Percentiles rank a stretch among this genome's conserved stretches.
Conservation (phyloP, 345 rosid species). For the Euphorbia lathyris region DNA sequence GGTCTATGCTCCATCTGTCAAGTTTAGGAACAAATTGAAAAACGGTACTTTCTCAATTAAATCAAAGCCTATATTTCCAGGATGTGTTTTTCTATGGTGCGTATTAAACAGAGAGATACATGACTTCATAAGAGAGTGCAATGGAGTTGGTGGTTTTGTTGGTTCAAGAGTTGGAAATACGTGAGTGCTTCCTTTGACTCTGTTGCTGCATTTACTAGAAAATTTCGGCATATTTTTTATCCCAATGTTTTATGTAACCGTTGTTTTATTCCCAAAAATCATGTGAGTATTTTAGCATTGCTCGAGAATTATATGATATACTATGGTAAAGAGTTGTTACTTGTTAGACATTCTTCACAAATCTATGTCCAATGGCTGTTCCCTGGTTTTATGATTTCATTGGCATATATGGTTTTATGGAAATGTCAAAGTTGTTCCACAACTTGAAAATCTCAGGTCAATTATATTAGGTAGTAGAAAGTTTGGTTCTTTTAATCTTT, state of each 20-base stretch:
- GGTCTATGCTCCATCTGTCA: slow-evolving; percentile 76
- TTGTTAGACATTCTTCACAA: not conserved
- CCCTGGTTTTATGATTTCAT: not conserved
- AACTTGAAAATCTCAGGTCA: not conserved
- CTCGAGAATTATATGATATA: not conserved
- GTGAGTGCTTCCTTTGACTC: slow-evolving; percentile 40
- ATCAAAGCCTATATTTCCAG: slow-evolving; percentile 66
- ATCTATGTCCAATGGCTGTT: not conserved
- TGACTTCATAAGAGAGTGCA: slow-evolving; percentile 61
- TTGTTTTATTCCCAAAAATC: not conserved
- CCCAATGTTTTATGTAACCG: not conserved
- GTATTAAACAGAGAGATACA: slow-evolving; percentile 79
- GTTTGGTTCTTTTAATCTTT: no score
- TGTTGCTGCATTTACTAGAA: not conserved
- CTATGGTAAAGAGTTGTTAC: no score
- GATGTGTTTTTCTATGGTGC: slow-evolving; percentile 73
- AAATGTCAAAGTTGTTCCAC: slow-evolving; percentile 2
- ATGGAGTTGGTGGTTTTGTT: slow-evolving; percentile 78
- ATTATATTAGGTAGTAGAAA: no score
- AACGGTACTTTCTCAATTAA: slow-evolving; percentile 60
- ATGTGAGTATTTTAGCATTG: not conserved
- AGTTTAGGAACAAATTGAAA: slow-evolving; percentile 63
- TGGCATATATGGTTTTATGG: not conserved
- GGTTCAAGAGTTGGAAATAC: slow-evolving; percentile 80
- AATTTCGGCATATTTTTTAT: not conserved